Evolutionary conservation across 345 rosid species (phyloP).

Genomic region (Eucalyptus virginea): DNA sequence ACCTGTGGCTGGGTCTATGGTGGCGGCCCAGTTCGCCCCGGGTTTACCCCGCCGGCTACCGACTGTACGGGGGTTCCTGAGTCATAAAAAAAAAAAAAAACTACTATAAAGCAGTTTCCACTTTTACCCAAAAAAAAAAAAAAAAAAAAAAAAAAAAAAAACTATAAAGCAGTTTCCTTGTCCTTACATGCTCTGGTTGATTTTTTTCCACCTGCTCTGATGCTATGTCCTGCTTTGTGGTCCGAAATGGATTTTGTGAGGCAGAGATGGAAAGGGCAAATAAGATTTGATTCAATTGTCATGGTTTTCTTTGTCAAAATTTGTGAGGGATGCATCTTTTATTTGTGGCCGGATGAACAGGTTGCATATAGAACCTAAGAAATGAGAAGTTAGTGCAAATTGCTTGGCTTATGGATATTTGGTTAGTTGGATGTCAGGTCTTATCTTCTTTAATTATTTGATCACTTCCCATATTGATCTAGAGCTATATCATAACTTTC

Average conservation of each 20-base stretch:
- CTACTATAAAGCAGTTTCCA: too few relatives aligned
- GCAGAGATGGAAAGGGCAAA: neutral
- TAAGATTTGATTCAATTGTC: neutral
- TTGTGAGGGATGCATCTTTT: neutral
- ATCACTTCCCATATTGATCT: neutral
- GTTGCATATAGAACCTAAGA: neutral
- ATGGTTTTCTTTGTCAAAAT: neutral
- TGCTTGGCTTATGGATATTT: neutral
- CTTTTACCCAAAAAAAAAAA: too few relatives aligned
- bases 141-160: too few relatives aligned
- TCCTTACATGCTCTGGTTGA: neutral
- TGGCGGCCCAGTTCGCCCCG: too few relatives aligned
- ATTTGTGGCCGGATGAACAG: neutral
- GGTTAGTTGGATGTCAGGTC: neutral
- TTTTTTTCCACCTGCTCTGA: neutral
- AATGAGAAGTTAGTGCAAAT: neutral
- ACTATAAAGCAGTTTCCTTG: neutral
- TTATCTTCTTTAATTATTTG: neutral
- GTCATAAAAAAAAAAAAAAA: too few relatives aligned
- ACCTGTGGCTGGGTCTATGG: too few relatives aligned
- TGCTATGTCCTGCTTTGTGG: neutral
- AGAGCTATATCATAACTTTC: slow-evolving; percentile 5
- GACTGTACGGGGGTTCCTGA: too few relatives aligned
- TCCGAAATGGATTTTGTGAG: neutral
- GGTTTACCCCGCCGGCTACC: too few relatives aligned